Evolutionary conservation across 345 rosid genomes (phyloP).

Genomic region (Geranium rotundifolium): DNA sequence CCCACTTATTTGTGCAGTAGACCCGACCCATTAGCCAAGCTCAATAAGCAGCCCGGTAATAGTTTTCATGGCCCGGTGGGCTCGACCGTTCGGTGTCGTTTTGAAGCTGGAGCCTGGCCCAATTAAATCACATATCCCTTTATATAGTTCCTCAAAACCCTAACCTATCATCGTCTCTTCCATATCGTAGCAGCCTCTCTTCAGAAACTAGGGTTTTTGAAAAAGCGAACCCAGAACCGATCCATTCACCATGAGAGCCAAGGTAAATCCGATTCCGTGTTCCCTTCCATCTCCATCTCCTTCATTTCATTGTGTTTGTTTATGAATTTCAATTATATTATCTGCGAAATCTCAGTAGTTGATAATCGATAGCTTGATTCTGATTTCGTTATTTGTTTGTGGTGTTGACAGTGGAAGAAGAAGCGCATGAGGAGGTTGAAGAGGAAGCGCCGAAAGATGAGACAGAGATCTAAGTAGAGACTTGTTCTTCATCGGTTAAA

Average conservation of each 20-base stretch:
- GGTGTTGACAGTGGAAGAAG: slow-evolving; percentile 78
- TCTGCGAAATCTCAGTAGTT: not conserved
- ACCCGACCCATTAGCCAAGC: no score
- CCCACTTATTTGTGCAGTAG: no score
- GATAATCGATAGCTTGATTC: not conserved
- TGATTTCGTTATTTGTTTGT: not conserved
- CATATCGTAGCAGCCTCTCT: not conserved
- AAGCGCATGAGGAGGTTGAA: slow-evolving; percentile 99
- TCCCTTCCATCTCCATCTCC: not conserved
- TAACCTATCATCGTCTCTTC: not conserved
- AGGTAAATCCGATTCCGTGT: slow-evolving; percentile 25
- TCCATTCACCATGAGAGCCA: slow-evolving; percentile 60
- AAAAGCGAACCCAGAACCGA: not conserved
- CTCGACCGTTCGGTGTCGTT: no score
- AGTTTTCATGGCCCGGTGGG: no score
- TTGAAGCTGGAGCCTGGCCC: no score
- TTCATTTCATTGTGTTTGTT: not conserved
- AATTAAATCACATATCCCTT: not conserved
- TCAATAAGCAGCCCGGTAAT: no score
- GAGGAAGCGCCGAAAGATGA: slow-evolving; percentile 99
- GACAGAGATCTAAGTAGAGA: slow-evolving; percentile 89
- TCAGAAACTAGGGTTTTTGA: slow-evolving; percentile 11
- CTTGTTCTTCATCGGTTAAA: not conserved
- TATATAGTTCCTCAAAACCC: not conserved
- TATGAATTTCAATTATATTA: not conserved